Conservation (phyloP, 2,329 filamentous ascomycete species). For the Fonsecaea pugnacius region DNA sequence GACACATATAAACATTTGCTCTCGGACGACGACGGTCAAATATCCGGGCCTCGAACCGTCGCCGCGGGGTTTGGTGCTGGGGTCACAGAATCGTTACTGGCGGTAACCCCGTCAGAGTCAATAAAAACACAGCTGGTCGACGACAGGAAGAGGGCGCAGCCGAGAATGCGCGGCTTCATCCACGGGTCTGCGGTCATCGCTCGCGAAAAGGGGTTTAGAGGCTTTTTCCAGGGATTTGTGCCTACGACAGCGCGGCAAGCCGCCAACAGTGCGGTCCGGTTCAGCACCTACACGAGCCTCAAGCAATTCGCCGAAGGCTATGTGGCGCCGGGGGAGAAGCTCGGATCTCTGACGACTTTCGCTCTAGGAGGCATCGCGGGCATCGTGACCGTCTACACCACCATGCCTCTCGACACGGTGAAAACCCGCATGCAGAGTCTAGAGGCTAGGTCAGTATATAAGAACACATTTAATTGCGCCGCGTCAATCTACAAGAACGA, state of each 20-base stretch:
- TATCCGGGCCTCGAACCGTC: constrained; percentile 87
- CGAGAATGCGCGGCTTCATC: constrained; percentile 87
- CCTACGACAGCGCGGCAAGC: constrained; percentile 94
- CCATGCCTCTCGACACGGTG: constrained; percentile 82
- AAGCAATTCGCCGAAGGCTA: constrained; percentile 92
- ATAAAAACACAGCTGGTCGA: constrained; percentile 99
- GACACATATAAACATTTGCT: constrained; percentile 89
- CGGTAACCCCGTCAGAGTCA: constrained; percentile 95
- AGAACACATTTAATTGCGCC: constrained; percentile 84
- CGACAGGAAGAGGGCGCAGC: constrained; percentile 83
- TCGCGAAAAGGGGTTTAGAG: constrained; percentile 81
- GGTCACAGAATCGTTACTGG: constrained; percentile 88
- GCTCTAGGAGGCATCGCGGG: constrained; percentile 87
- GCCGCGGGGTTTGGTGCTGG: constrained; percentile 93
- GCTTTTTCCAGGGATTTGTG: constrained; percentile 96
- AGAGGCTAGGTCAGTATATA: constrained; percentile 78
- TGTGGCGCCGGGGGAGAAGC: constrained; percentile 90
- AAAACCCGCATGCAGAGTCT: constrained; percentile 99
- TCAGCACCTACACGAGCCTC: constrained; percentile 86
- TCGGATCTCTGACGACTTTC: constrained; percentile 85
- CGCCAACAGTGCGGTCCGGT: constrained; percentile 89
- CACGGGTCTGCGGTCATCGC: constrained; percentile 87
- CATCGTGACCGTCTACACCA: constrained; percentile 77
- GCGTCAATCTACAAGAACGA: constrained; percentile 84
- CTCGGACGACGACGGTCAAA: constrained; percentile 80